Evolutionary conservation across 192 early-diverging fungal species (phyloP).

Genomic region (Podila verticillata): DNA sequence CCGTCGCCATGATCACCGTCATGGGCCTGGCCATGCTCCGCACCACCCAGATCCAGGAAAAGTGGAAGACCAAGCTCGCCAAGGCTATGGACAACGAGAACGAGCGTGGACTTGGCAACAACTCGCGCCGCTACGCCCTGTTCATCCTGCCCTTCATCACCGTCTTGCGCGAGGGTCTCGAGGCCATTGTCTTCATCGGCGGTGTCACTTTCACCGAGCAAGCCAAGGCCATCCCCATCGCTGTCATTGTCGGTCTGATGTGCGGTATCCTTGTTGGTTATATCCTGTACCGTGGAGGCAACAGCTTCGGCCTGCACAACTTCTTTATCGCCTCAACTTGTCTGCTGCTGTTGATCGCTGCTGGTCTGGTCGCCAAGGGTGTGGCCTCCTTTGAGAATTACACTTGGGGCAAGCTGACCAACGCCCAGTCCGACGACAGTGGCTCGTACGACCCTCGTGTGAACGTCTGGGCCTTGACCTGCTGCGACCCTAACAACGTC

Average conservation of each 20-base stretch:
- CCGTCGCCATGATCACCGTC: slow-evolving; percentile 76
- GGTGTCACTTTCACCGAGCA: slow-evolving; percentile 78
- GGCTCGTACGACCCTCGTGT: slow-evolving; percentile 26
- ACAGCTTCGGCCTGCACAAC: slow-evolving; percentile 72
- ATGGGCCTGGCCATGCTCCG: slow-evolving; percentile 89
- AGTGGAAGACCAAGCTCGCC: slow-evolving; percentile 76
- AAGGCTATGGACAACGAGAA: slow-evolving; percentile 58
- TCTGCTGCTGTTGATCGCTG: slow-evolving; percentile 81
- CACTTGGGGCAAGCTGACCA: slow-evolving; percentile 23
- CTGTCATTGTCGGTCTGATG: slow-evolving; percentile 77
- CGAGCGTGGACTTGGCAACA: slow-evolving; percentile 28
- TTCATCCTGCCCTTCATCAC: slow-evolving; percentile 86
- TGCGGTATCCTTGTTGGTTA: slow-evolving; percentile 76
- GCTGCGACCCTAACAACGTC: slow-evolving; percentile 64
- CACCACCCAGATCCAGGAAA: slow-evolving; percentile 75
- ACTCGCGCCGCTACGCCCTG: slow-evolving; percentile 67
- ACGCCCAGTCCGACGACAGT: slow-evolving; percentile 28
- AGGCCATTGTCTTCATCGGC: slow-evolving; percentile 88
- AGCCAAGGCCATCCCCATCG: slow-evolving; percentile 79
- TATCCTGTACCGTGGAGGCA: slow-evolving; percentile 77
- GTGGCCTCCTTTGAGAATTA: slow-evolving; percentile 62
- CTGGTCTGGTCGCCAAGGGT: slow-evolving; percentile 76
- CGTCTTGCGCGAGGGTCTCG: slow-evolving; percentile 85
- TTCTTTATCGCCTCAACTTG: slow-evolving; percentile 81
- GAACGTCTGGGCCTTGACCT: slow-evolving; percentile 66